Conservation (phyloP, 2,329 filamentous ascomycete genomes). For the Fusarium multiceps region DNA sequence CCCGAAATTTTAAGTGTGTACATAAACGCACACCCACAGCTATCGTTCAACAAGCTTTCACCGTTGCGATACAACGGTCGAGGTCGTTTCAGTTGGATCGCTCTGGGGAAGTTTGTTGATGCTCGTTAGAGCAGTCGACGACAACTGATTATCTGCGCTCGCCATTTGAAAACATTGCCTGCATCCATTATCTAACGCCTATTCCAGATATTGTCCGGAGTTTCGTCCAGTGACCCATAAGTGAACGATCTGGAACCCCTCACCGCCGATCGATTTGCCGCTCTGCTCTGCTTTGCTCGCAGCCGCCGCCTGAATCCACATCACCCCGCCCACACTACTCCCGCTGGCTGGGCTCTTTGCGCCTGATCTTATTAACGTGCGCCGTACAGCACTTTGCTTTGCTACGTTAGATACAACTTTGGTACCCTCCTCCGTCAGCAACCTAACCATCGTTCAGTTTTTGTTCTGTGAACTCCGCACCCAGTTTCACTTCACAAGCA, state of each 20-base stretch:
- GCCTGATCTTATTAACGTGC: slow-evolving; percentile 45
- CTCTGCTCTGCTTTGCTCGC: slow-evolving; percentile 31
- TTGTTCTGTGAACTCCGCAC: slow-evolving; percentile 39
- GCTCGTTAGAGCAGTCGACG: neutral
- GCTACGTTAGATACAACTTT: slow-evolving; percentile 38
- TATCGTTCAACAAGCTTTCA: slow-evolving; percentile 26
- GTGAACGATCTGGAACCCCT: slow-evolving; percentile 46
- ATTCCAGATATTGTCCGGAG: slow-evolving; percentile 32
- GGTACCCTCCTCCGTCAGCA: slow-evolving; percentile 44
- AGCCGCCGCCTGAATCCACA: slow-evolving; percentile 37
- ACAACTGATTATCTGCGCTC: slow-evolving; percentile 6
- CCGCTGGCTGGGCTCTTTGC: slow-evolving; percentile 30
- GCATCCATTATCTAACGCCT: slow-evolving; percentile 13
- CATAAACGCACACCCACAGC: slow-evolving; percentile 29
- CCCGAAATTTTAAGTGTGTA: slow-evolving; percentile 17
- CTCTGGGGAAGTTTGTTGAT: neutral
- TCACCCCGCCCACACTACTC: slow-evolving; percentile 36
- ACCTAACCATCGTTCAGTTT: slow-evolving; percentile 33
- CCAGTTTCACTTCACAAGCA: slow-evolving; percentile 32
- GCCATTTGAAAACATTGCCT: slow-evolving; percentile 19
- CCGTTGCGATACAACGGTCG: slow-evolving; percentile 33
- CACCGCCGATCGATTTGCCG: slow-evolving; percentile 47
- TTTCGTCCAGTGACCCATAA: slow-evolving; percentile 39
- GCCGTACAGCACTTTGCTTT: slow-evolving; percentile 36
- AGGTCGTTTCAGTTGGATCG: slow-evolving; percentile 15